phyloP scores from a whole-genome alignment of 805 yeast genomes.

The Novakomyces olei region DNA sequence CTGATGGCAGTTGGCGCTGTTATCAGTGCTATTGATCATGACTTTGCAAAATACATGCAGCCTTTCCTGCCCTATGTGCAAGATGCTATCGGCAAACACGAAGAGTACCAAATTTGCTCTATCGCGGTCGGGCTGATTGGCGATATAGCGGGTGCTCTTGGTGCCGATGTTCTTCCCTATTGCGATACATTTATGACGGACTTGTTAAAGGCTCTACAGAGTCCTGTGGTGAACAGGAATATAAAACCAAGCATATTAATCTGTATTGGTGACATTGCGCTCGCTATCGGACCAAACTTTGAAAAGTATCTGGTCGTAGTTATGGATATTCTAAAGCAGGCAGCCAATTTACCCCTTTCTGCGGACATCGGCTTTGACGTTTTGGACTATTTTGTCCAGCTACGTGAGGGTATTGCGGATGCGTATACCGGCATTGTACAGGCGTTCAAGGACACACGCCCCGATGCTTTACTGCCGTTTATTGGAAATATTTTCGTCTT shows the following conservation, averaged over 20 bases:
- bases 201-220: conserved; percentile 47
- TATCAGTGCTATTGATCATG: conserved; percentile 54
- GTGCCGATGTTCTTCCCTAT: conserved; percentile 47
- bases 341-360: conserved; percentile 13
- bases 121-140: conserved; percentile 92
- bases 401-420: conserved; percentile 79
- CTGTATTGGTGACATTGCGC: conserved; percentile 88
- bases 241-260: conserved; percentile 73
- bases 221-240: conserved; percentile 37
- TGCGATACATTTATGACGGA: conserved; percentile 64
- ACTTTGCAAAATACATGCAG: conserved; percentile 55
- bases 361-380: conserved; percentile 46
- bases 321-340: conserved; percentile 37
- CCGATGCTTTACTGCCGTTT: conserved; percentile 42
- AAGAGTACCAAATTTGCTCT: conserved; percentile 56
- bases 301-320: conserved; percentile 57
- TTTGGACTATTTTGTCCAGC: conserved; percentile 45
- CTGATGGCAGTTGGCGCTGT: conserved; percentile 80
- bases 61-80: conserved; percentile 66
- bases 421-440: conserved; percentile 90
- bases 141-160: conserved; percentile 77
- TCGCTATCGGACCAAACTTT: conserved; percentile 61
- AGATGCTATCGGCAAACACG: conserved; percentile 51
- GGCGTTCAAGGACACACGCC: conserved; percentile 22
- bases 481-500: conserved; percentile 51